Evolutionary conservation across 2,329 filamentous ascomycete genomes (phyloP), one percentile per base, ranked within the genome.

Genomic region (Phialophora tarda): DNA sequence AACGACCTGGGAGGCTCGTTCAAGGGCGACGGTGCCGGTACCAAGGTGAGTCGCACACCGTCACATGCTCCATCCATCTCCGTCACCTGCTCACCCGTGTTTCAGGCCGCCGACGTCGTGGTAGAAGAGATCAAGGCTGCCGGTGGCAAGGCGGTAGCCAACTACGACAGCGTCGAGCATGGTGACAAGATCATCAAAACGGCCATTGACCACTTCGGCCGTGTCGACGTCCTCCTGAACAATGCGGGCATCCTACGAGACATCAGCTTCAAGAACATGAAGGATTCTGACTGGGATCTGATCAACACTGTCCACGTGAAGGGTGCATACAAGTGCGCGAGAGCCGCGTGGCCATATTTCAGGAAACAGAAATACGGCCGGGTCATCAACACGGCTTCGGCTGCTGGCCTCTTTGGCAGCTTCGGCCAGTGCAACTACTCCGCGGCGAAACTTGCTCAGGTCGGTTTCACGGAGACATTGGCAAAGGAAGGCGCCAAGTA

Each of bases 231-330:
- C 71, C 89, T 99, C 74, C 90, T 99, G 82, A 99, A 99, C 86
- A 99, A 98, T 78, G 95, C 95, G 68, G 94, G 95, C 76, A 98
- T 98, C 77, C 85, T 97, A 67, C 90, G 94, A 68, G 93, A 98
- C 82, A 80, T 98, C 77, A 94, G 91, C 85, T 98, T 99, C 84
- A 97, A 97, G 87, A 98, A 98, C 82, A 96, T 98, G 87, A 95
- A 90, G 79, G 95, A 99, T 79, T 82, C 90, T 77, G 95, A 99
- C 80, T 99, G 95, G 95, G 94, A 99, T 78, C 82, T 97, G 73
- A 91, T 97, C 78, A 91, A 94, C 81, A 90, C 88, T 78, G 94
- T 98, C 65, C 94, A 99, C 81, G 89, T 97, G 74, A 91, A 88
- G 77, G 95, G 95, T 74, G 90, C 93, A 75, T 99, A 96, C 86